Evolutionary conservation across 2,329 filamentous ascomycete genomes (phyloP).

Genomic region (Fusarium hainanense): DNA sequence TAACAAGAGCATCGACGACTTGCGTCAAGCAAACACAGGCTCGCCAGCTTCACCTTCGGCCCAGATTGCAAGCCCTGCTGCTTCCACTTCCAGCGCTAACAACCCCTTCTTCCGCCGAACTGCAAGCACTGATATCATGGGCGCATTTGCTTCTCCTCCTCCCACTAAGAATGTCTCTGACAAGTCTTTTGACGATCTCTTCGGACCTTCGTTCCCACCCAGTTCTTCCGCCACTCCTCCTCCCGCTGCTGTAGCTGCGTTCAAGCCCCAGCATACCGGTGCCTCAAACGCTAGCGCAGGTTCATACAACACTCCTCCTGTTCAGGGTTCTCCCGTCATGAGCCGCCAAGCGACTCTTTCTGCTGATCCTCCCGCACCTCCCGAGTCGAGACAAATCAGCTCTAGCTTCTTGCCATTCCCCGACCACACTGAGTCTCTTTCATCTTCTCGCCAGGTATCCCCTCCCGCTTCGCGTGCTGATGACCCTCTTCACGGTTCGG

Average conservation of each 20-base stretch:
- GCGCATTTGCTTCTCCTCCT: constrained; percentile 62
- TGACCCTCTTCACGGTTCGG: constrained; percentile 55
- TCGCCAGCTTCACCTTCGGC: constrained; percentile 61
- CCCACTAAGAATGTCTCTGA: constrained; percentile 63
- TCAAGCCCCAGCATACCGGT: constrained; percentile 67
- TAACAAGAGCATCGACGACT: constrained; percentile 70
- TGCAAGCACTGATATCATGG: constrained; percentile 69
- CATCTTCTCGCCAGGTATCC: constrained; percentile 82
- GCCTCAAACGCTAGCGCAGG: constrained; percentile 64
- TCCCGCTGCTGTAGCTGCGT: constrained; percentile 52
- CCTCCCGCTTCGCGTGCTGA: constrained; percentile 70
- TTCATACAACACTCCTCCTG: constrained; percentile 64
- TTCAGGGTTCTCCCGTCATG: constrained; percentile 70
- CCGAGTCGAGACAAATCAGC: constrained; percentile 80
- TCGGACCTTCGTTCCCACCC: constrained; percentile 74
- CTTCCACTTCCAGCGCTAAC: constrained; percentile 77
- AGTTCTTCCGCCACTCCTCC: constrained; percentile 57
- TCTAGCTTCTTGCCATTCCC: constrained; percentile 80
- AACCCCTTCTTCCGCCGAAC: constrained; percentile 93
- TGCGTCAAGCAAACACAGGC: constrained; percentile 62
- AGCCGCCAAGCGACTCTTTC: constrained; percentile 69
- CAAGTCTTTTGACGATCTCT: constrained; percentile 86
- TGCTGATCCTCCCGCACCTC: constrained; percentile 69
- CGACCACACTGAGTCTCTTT: constrained; percentile 73
- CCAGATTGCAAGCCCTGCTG: constrained; percentile 75